Evolutionary conservation across 1,139 yeast genomes (phyloP).

Genomic region (Debaryomycetaceae sp.): DNA sequence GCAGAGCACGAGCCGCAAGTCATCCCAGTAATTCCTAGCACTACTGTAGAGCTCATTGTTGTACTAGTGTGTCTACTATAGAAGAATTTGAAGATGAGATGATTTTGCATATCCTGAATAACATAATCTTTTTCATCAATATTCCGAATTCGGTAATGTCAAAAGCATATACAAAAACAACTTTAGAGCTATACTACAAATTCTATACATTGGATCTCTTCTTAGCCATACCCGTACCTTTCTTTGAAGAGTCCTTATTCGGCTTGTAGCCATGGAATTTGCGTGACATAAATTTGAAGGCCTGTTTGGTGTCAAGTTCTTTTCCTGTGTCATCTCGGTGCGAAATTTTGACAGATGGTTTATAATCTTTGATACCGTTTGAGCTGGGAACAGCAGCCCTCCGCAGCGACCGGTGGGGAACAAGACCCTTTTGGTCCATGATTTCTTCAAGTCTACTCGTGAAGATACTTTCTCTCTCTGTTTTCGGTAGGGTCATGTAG

Average conservation of each 20-base stretch:
- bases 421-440: conserved; percentile 24
- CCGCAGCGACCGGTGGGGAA: conserved; percentile 5
- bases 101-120: not conserved
- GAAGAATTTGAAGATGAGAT: not conserved
- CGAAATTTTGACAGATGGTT: conserved; percentile 61
- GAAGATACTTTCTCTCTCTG: conserved; percentile 26
- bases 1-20: conserved; percentile 39
- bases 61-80: not conserved
- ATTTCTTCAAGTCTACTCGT: conserved; percentile 28
- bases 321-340: conserved; percentile 75
- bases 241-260: not conserved
- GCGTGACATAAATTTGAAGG: conserved; percentile 81
- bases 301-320: conserved; percentile 64
- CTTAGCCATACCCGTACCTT: not conserved
- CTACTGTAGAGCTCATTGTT: conserved; percentile 6
- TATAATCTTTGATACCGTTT: conserved; percentile 31
- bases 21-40: conserved; percentile 27
- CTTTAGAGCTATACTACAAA: not conserved
- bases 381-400: conserved; percentile 2
- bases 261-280: conserved; percentile 70
- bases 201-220: not conserved
- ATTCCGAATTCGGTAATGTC: conserved; percentile 5
- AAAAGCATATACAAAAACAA: not conserved
- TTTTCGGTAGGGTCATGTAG: conserved; percentile 27
- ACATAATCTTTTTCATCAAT: conserved; percentile 5